Evolutionary conservation across 2,329 filamentous ascomycete species (phyloP), one percentile per base, ranked within the genome.

Genomic region (Calycina herbarum): DNA sequence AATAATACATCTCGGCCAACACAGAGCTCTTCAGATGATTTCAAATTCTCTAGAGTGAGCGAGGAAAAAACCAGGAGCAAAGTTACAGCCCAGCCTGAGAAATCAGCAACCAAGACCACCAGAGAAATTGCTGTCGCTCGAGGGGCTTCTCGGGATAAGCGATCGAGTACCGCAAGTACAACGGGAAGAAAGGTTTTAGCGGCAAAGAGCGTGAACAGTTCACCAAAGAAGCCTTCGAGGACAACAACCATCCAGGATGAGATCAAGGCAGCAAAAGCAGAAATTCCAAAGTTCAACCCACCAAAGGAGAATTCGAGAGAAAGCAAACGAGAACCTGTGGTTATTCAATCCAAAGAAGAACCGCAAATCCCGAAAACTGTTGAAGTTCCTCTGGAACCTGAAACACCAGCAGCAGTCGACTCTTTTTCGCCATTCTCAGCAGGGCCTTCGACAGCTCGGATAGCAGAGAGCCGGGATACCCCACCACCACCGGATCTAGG

Each of bases 401-500:
- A 76, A 29, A 77, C 78, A 7, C 76, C 81, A 27, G 76, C 76
- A 29, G 80, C 81, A 40, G 75, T 79, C 5, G 77, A 77, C 27
- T 71, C 81, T 1, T 77, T 82, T 54, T 80, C 81, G 1, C 82
- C 84, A 10, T 77, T 78, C 29, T 85, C 85, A 1, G 83, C 85
- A 4, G 80, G 82, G 51, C 80, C 79, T 29, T 76, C 76, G n/a
- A 72, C 76, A 20, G 63, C 66, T 17, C 67, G 69, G 29, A 57
- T 42, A 15, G 58, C 48, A 11, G 69, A 73, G 35, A 75, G 72
- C 66, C 76, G 80, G 64, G 86, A 87, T 70, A 88, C 87, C 0
- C 86, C 87, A 2, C 87, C 87, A 4, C 86, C 86, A 4, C 76
- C 79, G 17, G 84, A 88, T 69, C 83, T 89, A 42, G 84, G 82